These are phyloP conservation scores for Porogramme epimiltina DNA, from an alignment of 1,284 basidiomycete species.

Conservation along the genomic window DNA sequence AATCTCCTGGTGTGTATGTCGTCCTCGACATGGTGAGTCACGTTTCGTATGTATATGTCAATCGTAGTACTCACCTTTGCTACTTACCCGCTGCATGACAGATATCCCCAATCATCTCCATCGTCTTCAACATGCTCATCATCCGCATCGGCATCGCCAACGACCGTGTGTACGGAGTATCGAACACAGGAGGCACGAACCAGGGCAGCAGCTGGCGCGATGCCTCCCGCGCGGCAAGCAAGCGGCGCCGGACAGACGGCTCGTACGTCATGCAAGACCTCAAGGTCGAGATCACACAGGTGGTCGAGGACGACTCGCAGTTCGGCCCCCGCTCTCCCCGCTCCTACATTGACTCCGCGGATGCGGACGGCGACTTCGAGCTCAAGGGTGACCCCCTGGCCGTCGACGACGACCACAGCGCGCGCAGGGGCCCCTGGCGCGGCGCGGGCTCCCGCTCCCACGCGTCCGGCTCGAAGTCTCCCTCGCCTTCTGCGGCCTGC, in stretches of 20 bases:
- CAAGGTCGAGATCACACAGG: conserved; percentile 11
- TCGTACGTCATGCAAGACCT: conserved; percentile 15
- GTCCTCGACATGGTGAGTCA: conserved; percentile 34
- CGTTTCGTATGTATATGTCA: too few relatives aligned
- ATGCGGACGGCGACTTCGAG: neutral
- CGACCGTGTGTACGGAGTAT: conserved; percentile 12
- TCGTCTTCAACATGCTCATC: conserved; percentile 33
- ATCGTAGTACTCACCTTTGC: neutral
- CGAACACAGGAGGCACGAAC: neutral
- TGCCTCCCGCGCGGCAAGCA: neutral
- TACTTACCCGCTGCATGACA: neutral
- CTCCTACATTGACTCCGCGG: too few relatives aligned
- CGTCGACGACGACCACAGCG: neutral
- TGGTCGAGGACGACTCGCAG: conserved; percentile 1
- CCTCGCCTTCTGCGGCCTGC: too few relatives aligned
- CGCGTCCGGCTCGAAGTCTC: too few relatives aligned
- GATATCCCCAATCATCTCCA: conserved; percentile 34
- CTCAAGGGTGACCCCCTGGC: neutral
- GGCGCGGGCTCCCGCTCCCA: too few relatives aligned
- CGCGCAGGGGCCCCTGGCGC: too few relatives aligned
- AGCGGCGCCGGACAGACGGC: conserved; percentile 9
- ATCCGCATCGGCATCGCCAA: conserved; percentile 26
- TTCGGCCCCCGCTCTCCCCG: neutral
- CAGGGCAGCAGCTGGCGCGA: conserved; percentile 5
- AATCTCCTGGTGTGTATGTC: conserved; percentile 35